Base-by-base conservation (phyloP, 352 stramenopile species). In the Globisporangium splendens region DNA sequence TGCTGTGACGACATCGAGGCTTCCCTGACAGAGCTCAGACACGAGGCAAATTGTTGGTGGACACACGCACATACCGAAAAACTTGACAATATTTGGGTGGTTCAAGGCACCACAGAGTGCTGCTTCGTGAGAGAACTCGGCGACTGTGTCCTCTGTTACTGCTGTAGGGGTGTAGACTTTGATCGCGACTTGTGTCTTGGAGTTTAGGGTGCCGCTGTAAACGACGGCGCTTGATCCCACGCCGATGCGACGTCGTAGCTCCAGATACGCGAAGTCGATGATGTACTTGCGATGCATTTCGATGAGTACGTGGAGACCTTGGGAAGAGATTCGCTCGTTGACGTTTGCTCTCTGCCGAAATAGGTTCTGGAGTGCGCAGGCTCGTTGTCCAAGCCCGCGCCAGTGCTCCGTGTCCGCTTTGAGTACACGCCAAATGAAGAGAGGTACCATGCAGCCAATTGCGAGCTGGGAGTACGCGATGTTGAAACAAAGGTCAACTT, bases 1-100 rank as follows among this genome's bases (percentile, higher is more conserved):
- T 31, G 47, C 60, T 15, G 55, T 67, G 24, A 84, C 57, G 14
- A 85, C 69, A 2, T 76, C 64, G 6, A 95, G 59, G 14, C 68
- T 86, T 8, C 83, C 83, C 39, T 81, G 70, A 54, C 86, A 94
- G 4, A 92, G 69, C 62, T 95, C 86, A 2, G 77, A 87, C 1
- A 93, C 73, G 10, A 90, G 54, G 20, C 72, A 87, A 51, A 93
- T 90, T 11, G 70, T 81, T 4, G 83, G 83, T 8, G 83, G 80
- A n/a, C 75, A 82, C 5, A 93, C 72, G 58, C 83, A 93, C 53
- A 93, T 80, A 3, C 76, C 76, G 28, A 73, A 63, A 54, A 86
- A 83, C 10, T 51, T 62, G 31, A 80, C 63, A 20, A 86, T 65
- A 44, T 89, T 90, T 15, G 71, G 75, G 52, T 92, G 83, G n/a